A percentile compares a stretch with the other conserved stretches of the same genome.
phyloP scores from a whole-genome alignment of 148 eudicot genomes.

The Silene uniflora region DNA sequence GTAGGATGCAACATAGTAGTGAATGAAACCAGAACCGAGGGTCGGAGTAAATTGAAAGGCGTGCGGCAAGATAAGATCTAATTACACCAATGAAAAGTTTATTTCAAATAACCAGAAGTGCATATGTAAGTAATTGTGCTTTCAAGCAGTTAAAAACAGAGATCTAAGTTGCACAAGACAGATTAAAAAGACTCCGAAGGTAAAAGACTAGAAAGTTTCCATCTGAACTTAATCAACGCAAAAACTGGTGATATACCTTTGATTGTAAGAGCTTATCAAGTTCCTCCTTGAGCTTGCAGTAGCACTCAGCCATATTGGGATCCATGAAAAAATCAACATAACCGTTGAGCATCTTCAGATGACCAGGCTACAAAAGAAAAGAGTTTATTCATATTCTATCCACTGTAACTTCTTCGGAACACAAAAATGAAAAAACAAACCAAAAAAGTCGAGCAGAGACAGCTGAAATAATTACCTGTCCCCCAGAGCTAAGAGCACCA shows the following conservation, averaged over 20 bases:
- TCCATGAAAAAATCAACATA: conserved; percentile 98
- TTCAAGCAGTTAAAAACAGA: not conserved
- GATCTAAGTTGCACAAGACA: not conserved
- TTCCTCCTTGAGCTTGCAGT: conserved; percentile 83
- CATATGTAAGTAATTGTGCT: not conserved
- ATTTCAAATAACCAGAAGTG: not conserved
- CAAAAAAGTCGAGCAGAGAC: not conserved
- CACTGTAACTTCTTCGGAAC: not conserved
- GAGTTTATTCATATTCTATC: not conserved
- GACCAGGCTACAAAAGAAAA: conserved; percentile 59
- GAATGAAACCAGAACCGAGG: not conserved
- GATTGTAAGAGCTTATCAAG: conserved; percentile 66
- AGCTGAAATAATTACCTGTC: conserved; percentile 43
- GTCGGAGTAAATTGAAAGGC: not conserved
- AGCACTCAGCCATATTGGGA: conserved; percentile 78
- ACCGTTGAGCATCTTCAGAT: conserved; percentile 84
- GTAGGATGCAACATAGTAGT: not conserved
- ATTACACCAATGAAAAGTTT: not conserved
- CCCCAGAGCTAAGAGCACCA: conserved; percentile 67
- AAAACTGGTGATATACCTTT: conserved; percentile 42
- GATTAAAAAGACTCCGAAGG: not conserved
- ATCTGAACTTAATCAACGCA: not conserved
- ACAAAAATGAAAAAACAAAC: not conserved
- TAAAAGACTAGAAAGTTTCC: not conserved
- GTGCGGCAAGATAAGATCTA: not conserved